Evolutionary conservation across 805 yeast genomes (phyloP).

Genomic region (Starmera quercuum): DNA sequence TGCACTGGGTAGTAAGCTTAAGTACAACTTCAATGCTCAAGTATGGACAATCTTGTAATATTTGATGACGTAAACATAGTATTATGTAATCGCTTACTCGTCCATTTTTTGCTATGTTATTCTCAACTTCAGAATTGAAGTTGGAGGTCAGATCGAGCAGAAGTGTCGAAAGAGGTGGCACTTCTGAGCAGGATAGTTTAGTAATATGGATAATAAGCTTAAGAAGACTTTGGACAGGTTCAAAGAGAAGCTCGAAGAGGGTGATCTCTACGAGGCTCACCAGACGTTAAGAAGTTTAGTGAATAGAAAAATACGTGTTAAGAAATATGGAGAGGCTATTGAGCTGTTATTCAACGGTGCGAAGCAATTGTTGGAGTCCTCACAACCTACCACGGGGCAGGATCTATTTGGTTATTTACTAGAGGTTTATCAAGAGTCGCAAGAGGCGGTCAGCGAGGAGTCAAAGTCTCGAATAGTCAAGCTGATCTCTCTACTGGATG

Average conservation of each 20-base stretch:
- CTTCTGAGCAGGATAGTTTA: conserved; percentile 6
- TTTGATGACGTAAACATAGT: too few species aligned
- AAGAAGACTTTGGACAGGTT: conserved; percentile 58
- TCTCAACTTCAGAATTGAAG: too few species aligned
- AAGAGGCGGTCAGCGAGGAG: conserved; percentile 31
- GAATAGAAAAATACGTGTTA: conserved; percentile 69
- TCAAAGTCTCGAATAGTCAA: conserved; percentile 41
- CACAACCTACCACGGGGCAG: conserved; percentile 73
- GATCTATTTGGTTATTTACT: conserved; percentile 69
- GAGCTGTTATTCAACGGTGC: conserved; percentile 71
- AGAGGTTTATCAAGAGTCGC: conserved; percentile 55
- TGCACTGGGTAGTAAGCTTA: too few species aligned
- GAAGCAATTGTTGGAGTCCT: conserved; percentile 53
- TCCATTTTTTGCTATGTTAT: too few species aligned
- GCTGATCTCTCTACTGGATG: conserved; percentile 33
- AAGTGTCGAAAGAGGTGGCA: too few species aligned
- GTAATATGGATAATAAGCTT: conserved; percentile 32
- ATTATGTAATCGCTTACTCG: too few species aligned
- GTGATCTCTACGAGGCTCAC: conserved; percentile 90
- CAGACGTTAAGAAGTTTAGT: conserved; percentile 89
- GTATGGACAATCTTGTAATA: too few species aligned
- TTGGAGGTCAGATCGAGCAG: too few species aligned
- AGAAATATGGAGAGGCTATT: conserved; percentile 62
- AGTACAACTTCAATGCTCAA: too few species aligned
- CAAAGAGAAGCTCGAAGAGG: conserved; percentile 57